phyloP scores from a whole-genome alignment of 2,329 filamentous ascomycete genomes.

The Aspergillus proliferans region DNA sequence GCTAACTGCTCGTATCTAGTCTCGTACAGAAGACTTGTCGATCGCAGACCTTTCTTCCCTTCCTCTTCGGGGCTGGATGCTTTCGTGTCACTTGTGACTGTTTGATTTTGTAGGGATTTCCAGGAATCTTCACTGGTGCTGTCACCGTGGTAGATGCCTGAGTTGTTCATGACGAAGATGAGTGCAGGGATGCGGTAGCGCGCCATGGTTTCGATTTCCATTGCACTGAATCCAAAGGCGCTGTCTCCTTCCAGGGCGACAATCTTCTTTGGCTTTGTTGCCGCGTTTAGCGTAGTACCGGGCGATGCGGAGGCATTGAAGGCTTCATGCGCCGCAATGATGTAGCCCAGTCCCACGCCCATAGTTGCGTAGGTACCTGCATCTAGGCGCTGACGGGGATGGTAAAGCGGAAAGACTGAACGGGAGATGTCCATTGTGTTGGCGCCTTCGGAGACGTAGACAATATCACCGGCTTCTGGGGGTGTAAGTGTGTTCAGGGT shows the following conservation, averaged over 20 bases:
- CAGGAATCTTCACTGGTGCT: slow-evolving; percentile 36
- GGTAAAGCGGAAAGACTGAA: slow-evolving; percentile 48
- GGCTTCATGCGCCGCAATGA: slow-evolving; percentile 51
- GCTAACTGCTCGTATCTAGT: slow-evolving; percentile 52
- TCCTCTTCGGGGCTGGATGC: slow-evolving; percentile 5
- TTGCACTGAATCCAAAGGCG: slow-evolving; percentile 51
- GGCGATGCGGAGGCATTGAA: slow-evolving; percentile 44
- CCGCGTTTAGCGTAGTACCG: slow-evolving; percentile 26
- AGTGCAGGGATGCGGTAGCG: slow-evolving; percentile 50
- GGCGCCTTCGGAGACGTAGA: slow-evolving; percentile 54
- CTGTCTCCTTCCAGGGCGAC: slow-evolving; percentile 52
- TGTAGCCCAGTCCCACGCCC: slow-evolving; percentile 54
- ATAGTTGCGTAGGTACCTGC: slow-evolving; percentile 56
- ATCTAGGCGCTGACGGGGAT: slow-evolving; percentile 52
- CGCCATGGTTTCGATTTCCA: slow-evolving; percentile 53
- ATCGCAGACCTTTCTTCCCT: slow-evolving; percentile 36
- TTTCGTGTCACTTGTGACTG: slow-evolving; percentile 23
- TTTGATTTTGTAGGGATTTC: slow-evolving; percentile 40
- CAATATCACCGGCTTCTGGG: slow-evolving; percentile 42
- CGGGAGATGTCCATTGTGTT: slow-evolving; percentile 59
- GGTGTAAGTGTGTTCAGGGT: slow-evolving; percentile 43
- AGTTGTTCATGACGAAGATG: slow-evolving; percentile 54
- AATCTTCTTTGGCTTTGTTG: slow-evolving; percentile 44
- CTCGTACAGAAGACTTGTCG: slow-evolving; percentile 49
- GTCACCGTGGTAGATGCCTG: slow-evolving; percentile 46